Conservation (phyloP, 805 yeast species). For the Ogataea naganishii region DNA sequence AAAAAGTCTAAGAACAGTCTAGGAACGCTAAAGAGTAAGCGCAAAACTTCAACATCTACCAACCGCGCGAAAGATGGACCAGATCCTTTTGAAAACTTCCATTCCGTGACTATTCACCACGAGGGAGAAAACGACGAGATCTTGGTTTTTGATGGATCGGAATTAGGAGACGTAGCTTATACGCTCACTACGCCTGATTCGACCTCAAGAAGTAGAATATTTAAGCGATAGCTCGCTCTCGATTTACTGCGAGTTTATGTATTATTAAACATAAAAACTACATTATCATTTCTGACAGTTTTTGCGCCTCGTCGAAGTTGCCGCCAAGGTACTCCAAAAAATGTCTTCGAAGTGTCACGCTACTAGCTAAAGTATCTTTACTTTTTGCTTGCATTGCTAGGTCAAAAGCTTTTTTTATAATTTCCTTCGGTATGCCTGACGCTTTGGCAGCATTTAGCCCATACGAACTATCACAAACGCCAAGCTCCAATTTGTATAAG, state of each 20-base stretch:
- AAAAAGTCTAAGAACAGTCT: conserved; percentile 33
- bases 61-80: conserved; percentile 9
- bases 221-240: too few species aligned
- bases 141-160: conserved; percentile 37
- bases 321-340: too few species aligned
- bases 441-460: conserved; percentile 81
- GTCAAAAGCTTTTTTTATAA: conserved; percentile 36
- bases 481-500: conserved; percentile 40
- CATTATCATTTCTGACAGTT: too few species aligned
- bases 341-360: too few species aligned
- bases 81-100: conserved; percentile 82
- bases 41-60: conserved; percentile 22
- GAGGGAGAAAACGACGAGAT: conserved; percentile 45
- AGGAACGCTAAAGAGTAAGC: conserved; percentile 35
- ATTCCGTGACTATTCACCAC: conserved; percentile 79
- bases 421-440: conserved; percentile 47
- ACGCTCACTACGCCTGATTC: conserved; percentile 35
- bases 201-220: conserved; percentile 14
- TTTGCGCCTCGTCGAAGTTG: too few species aligned
- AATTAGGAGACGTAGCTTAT: conserved; percentile 47
- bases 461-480: conserved; percentile 55
- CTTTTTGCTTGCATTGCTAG: conserved; percentile 22
- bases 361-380: conserved; percentile 10
- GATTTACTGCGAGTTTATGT: too few species aligned
- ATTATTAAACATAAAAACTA: too few species aligned